Percentiles rank a stretch among this genome's conserved stretches.
Evolutionary conservation across 306 rosid species (phyloP).

Genomic region (Inga laurina): DNA sequence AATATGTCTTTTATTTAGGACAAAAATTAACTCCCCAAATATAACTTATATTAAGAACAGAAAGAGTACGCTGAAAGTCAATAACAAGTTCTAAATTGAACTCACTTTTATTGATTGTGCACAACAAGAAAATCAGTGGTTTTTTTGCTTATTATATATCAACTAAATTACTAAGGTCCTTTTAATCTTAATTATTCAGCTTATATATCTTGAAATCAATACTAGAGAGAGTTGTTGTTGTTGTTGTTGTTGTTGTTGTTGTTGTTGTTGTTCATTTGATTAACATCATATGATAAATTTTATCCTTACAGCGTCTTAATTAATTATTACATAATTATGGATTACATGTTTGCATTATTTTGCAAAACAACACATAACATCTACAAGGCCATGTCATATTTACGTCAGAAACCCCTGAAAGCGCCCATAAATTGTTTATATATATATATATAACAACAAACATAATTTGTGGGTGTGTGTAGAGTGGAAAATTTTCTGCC

Average conservation of each 20-base stretch:
- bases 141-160: background rate
- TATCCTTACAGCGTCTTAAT: conserved; percentile 7
- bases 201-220: background rate
- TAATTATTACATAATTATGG: background rate
- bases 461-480: background rate
- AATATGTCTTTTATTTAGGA: too few species aligned
- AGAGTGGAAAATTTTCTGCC: background rate
- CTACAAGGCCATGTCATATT: background rate
- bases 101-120: background rate
- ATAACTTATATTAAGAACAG: too few species aligned
- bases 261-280: background rate
- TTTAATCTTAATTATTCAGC: background rate
- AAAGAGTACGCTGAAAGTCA: too few species aligned
- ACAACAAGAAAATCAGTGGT: background rate
- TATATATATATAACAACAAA: background rate
- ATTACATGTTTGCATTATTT: background rate
- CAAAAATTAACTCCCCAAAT: too few species aligned
- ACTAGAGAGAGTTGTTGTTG: background rate
- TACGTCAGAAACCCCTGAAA: background rate
- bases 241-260: rapidly evolving
- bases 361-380: background rate
- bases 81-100: too few species aligned
- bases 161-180: background rate
- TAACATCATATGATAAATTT: background rate
- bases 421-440: background rate